Conservation (phyloP, 306 rosid genomes). For the Pyrus betulifolia region DNA sequence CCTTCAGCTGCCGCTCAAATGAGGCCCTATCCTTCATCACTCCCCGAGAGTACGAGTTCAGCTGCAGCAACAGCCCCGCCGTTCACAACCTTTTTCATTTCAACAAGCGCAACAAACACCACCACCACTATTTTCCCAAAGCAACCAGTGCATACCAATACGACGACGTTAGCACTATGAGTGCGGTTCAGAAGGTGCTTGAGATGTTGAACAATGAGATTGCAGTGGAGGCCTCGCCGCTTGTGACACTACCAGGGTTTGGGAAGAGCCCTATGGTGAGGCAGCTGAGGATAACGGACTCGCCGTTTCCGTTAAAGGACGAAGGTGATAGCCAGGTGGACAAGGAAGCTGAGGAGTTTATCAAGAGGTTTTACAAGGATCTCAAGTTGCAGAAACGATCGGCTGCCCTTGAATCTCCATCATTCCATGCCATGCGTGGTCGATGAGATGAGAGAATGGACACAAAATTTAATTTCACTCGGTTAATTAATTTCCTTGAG, state of each 20-base stretch:
- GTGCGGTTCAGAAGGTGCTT: constrained; percentile 50
- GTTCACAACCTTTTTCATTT: constrained; percentile 18
- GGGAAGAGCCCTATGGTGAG: constrained; percentile 64
- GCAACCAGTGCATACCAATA: constrained; percentile 3
- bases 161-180: constrained; percentile 41
- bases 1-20: constrained; percentile 43
- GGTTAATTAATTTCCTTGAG: background rate
- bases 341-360: constrained; percentile 70
- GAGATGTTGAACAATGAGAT: constrained; percentile 43
- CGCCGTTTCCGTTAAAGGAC: constrained; percentile 74
- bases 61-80: constrained; percentile 88
- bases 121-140: constrained; percentile 17
- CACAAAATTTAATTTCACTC: background rate
- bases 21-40: constrained; percentile 46
- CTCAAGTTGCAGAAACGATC: constrained; percentile 42
- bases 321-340: constrained; percentile 65
- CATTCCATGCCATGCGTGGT: constrained; percentile 9
- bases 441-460: constrained; percentile 18
- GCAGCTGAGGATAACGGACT: constrained; percentile 73
- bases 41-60: constrained; percentile 76
- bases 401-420: constrained; percentile 50
- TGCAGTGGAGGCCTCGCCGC: constrained; percentile 56
- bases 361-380: constrained; percentile 58
- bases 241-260: constrained; percentile 57
- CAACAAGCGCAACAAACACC: constrained; percentile 29